Conservation (phyloP, 2,329 filamentous ascomycete species). For the Colletotrichum sp. region DNA sequence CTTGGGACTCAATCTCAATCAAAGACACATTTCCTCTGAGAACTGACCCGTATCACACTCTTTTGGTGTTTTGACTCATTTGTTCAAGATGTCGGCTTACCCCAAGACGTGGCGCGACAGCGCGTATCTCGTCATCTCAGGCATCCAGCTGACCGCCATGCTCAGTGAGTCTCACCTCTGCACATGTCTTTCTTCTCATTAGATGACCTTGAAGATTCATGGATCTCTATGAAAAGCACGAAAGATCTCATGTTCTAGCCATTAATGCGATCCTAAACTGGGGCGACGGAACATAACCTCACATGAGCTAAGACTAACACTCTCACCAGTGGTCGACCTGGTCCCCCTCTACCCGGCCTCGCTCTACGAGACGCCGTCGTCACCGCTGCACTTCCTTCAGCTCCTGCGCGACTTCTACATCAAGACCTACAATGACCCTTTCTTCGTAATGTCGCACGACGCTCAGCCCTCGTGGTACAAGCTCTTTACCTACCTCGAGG, state of each 20-base stretch:
- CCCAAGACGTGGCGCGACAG: constrained; percentile 31
- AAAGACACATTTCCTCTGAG: background rate
- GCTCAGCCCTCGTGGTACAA: constrained; percentile 53
- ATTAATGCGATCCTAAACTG: no score
- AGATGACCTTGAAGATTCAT: background rate
- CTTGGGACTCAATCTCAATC: background rate
- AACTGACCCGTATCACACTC: background rate
- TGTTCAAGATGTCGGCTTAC: background rate
- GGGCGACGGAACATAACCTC: no score
- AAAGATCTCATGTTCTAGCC: background rate
- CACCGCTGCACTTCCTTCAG: constrained; percentile 54
- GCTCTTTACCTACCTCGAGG: constrained; percentile 55
- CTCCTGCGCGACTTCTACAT: constrained; percentile 53
- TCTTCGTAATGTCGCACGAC: constrained; percentile 44
- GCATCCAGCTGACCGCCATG: constrained; percentile 30
- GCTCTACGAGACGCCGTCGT: constrained; percentile 44
- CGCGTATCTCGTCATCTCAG: constrained; percentile 39
- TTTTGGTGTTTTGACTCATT: background rate
- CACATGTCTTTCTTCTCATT: background rate
- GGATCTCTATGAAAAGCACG: background rate
- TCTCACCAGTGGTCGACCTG: constrained; percentile 55
- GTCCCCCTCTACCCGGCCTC: constrained; percentile 55
- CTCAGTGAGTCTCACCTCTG: constrained; percentile 16
- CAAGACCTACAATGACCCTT: constrained; percentile 56
- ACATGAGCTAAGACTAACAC: background rate